Conservation (phyloP, 2,329 filamentous ascomycete species). For the Didymella lethalis region DNA sequence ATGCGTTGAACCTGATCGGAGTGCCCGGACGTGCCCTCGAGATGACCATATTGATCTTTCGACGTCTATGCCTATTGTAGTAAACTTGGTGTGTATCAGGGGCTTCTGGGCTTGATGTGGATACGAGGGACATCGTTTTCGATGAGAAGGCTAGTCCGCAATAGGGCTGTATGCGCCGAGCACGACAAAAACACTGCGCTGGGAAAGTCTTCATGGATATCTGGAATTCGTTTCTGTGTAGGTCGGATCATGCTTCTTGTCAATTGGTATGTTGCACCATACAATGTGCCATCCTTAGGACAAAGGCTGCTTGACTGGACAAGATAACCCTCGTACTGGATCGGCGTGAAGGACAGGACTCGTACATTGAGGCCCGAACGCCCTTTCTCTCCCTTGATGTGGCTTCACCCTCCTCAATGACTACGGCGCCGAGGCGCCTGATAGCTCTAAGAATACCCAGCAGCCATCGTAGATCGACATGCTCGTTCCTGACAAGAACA, state of each 20-base stretch:
- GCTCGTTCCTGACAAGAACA: background rate
- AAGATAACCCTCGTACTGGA: background rate
- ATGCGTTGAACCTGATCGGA: conserved; percentile 1
- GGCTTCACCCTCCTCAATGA: background rate
- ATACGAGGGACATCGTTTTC: background rate
- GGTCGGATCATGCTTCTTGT: background rate
- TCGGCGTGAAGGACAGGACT: background rate
- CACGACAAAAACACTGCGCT: background rate
- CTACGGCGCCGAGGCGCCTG: background rate
- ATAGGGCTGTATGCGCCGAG: background rate
- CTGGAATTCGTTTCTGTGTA: background rate
- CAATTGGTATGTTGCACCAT: background rate
- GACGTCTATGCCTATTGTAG: background rate
- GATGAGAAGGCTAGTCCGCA: background rate
- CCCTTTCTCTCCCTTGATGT: background rate
- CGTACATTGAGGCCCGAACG: background rate
- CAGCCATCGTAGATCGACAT: background rate
- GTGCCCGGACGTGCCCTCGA: conserved; percentile 5
- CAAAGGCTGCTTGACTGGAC: background rate
- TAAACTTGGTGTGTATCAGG: background rate
- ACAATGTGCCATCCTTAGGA: background rate
- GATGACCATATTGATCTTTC: background rate
- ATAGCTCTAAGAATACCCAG: background rate
- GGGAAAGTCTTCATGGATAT: background rate
- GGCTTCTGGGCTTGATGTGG: background rate